Conservation (phyloP, 148 eudicot species). For the Dianthus caryophyllus region DNA sequence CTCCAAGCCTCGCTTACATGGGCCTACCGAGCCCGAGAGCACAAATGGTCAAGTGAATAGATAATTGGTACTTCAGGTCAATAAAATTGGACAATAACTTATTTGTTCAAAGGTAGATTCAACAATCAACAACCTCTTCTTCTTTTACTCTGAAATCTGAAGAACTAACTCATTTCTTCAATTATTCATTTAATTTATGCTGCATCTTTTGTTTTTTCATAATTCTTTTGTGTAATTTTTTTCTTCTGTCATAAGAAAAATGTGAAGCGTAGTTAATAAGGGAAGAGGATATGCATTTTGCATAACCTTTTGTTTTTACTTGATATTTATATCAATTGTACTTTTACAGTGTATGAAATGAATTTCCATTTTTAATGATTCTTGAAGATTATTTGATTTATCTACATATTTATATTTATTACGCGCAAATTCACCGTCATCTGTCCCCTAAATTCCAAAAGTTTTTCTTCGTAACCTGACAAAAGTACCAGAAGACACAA, state of each 20-base stretch:
- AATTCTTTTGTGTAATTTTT: neutral
- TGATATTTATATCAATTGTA: neutral
- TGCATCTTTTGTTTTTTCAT: neutral
- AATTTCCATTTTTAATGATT: neutral
- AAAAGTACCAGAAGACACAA: too few species aligned
- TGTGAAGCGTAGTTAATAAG: too few species aligned
- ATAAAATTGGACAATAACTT: neutral
- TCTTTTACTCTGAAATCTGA: neutral
- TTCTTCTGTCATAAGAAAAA: too few species aligned
- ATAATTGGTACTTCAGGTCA: neutral
- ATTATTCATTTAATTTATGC: conserved; percentile 10
- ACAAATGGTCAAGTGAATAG: conserved; percentile 32
- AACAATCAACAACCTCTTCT: too few species aligned
- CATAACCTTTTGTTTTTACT: too few species aligned
- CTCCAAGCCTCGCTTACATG: conserved; percentile 50
- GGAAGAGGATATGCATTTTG: too few species aligned
- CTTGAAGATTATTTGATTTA: neutral
- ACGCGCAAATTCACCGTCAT: too few species aligned
- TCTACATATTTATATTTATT: too few species aligned
- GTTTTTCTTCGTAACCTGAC: too few species aligned
- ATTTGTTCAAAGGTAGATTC: neutral
- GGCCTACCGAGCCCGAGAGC: conserved; percentile 63
- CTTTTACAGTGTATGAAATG: neutral
- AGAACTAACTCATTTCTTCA: conserved; percentile 26
- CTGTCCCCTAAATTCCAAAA: too few species aligned